Conservation (phyloP, 2,329 filamentous ascomycete genomes). For the Stachybotrys echinatus region DNA sequence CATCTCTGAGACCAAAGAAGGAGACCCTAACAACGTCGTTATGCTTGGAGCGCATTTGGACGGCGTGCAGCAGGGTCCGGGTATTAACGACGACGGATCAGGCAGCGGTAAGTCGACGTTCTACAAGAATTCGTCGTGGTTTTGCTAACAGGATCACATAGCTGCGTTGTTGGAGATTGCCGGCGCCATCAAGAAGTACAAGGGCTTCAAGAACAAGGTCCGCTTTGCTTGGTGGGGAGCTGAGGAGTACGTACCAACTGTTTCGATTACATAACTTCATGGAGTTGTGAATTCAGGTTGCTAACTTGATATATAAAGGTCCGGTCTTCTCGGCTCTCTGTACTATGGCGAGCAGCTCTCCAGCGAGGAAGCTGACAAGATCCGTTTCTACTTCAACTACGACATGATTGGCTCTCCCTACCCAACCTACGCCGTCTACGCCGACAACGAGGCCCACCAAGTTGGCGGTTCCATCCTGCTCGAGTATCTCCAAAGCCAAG, state of each 20-base stretch:
- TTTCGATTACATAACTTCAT: fast-evolving
- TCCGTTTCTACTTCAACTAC: constrained; percentile 64
- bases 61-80: constrained; percentile 31
- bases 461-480: constrained; percentile 26
- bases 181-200: constrained; percentile 29
- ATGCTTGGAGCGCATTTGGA: constrained; percentile 37
- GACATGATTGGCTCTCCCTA: constrained; percentile 58
- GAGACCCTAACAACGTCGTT: constrained; percentile 35
- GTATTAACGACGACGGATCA: constrained; percentile 36
- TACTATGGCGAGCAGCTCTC: constrained; percentile 32
- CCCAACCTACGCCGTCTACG: constrained; percentile 33
- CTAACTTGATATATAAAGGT: constrained; percentile 10
- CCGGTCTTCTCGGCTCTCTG: constrained; percentile 36
- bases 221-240: constrained; percentile 38
- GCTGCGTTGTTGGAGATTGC: constrained; percentile 31
- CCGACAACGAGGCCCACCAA: constrained; percentile 31
- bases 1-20: constrained; percentile 36
- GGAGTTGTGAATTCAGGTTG: neutral
- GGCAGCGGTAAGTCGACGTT: too few species aligned
- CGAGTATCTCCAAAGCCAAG: constrained; percentile 29
- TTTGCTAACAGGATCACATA: too few species aligned
- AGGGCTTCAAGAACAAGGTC: constrained; percentile 36
- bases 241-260: constrained; percentile 31
- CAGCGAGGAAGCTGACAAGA: constrained; percentile 41
- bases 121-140: too few species aligned